Evolutionary conservation across 176 grass and related monocot genomes (phyloP), one percentile per base, ranked within the genome.

Genomic region (Poa annua): DNA sequence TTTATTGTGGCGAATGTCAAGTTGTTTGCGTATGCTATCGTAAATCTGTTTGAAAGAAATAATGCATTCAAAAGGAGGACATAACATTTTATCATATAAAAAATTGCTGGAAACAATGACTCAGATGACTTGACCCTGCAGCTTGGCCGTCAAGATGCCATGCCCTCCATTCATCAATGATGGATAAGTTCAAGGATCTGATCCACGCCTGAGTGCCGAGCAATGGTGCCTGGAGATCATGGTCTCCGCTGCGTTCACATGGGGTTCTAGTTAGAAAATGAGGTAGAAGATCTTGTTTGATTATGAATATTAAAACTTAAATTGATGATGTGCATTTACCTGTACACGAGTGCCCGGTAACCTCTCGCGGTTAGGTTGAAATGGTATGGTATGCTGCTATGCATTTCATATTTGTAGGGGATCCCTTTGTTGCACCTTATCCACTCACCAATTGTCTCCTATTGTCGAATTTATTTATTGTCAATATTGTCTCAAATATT

Each of bases 1-100:
- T 92, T 89, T 65, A 92, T 14, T 8, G 87, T 92, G 5, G 84
- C 87, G 55, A 83, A 92, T 24, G 83, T 92, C 66, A 88, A 26
- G 19, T 92, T 86, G 47, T 92, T 88, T 14, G 33, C 21, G 51
- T 83, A 85, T 38, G 9, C 49, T 8, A 88, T 80, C 15, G 83
- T 86, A 76, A 81, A 89, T 60, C 88, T 89, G 59, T 15, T 14
- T 14, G 29, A 19, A 26, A 10, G 0, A 76, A 7, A 53, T 0
- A 0, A 24, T n/a, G 1, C 8, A 21, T 29, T 55, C 3, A 14
- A 55, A 8, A 77, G 0, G 38, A 47, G 7, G 7, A 0, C 1
- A 64, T 7, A n/a, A n/a, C n/a, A n/a, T n/a, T n/a, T n/a, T n/a
- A n/a, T n/a, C n/a, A 38, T 66, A 19, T 66, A 2, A 14, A 34